These are phyloP conservation scores for Heterobasidion irregulare DNA, from an alignment of 1,284 basidiomycete species.

Conservation along the genomic window DNA sequence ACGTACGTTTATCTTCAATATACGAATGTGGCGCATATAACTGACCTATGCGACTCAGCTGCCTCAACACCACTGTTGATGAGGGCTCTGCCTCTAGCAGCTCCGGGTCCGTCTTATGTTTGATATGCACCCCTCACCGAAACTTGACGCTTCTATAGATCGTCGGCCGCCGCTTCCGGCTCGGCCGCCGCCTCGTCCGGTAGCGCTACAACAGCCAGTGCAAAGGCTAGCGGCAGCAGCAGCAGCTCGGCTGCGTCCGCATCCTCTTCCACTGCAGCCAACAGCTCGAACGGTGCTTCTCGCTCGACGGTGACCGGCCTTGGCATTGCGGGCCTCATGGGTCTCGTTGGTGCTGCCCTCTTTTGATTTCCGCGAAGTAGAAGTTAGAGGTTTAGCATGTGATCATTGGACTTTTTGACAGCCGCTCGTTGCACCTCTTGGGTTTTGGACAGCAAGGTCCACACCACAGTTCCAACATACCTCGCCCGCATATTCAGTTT, in stretches of 20 bases:
- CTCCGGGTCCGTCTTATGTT: background rate
- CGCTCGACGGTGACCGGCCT: constrained; percentile 21
- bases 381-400: background rate
- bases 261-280: background rate
- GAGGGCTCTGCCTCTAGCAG: constrained; percentile 12
- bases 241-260: constrained; percentile 11
- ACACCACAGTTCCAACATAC: background rate
- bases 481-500: background rate
- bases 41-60: constrained; percentile 13
- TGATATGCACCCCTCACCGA: background rate
- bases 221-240: background rate
- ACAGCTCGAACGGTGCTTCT: constrained; percentile 8
- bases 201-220: background rate
- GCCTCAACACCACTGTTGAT: constrained; percentile 15
- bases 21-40: constrained; percentile 14
- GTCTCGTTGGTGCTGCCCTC: constrained; percentile 38
- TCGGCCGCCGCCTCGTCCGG: constrained; percentile 7
- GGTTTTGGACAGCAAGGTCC: background rate
- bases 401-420: background rate
- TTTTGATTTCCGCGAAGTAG: constrained; percentile 21
- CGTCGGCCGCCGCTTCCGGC: background rate
- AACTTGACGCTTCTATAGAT: background rate
- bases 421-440: background rate
- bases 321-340: constrained; percentile 36
- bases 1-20: constrained; percentile 21